phyloP scores from a whole-genome alignment of 345 rosid genomes.

The Brassica napus region Da-Ae NC_063439.1:3238501-3239000 shows the following conservation, averaged over 20 bases:
- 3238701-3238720: background rate
- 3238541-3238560: conserved; percentile 30
- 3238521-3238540: conserved; percentile 65
- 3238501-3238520: conserved; percentile 62
- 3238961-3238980: background rate
- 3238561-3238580: conserved; percentile 12
- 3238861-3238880: background rate
- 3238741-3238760: too few relatives aligned
- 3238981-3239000: background rate
- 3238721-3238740: background rate
- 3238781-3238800: too few relatives aligned
- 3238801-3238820: background rate
- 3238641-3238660: background rate
- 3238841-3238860: background rate
- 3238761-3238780: too few relatives aligned
- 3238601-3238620: background rate
- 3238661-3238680: background rate
- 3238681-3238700: background rate
- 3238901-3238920: background rate
- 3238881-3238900: background rate
- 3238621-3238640: background rate
- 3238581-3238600: background rate
- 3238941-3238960: conserved; percentile 22
- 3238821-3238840: background rate
- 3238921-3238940: conserved; percentile 4